phyloP scores from a whole-genome alignment of 345 rosid genomes.

The Ceriops decandra region DNA sequence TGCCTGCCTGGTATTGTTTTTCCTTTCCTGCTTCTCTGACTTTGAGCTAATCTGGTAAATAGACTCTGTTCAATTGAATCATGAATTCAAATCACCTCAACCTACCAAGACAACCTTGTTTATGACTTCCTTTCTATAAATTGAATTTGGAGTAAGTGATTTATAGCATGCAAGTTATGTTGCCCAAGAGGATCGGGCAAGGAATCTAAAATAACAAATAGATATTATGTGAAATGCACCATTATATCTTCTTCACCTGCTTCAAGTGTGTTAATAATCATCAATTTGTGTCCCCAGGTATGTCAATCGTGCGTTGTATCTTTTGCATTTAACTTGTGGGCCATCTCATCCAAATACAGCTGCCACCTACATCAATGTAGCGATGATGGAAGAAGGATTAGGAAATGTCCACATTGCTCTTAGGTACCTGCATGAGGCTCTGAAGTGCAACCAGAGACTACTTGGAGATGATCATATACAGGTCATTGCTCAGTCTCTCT shows the following conservation, averaged over 20 bases:
- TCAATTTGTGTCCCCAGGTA: slow-evolving; percentile 20
- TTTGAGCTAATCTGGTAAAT: too few relatives aligned
- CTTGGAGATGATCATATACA: slow-evolving; percentile 39
- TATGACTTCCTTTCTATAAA: too few relatives aligned
- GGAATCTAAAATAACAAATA: background rate
- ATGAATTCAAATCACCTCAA: too few relatives aligned
- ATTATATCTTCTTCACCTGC: background rate
- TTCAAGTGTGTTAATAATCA: background rate
- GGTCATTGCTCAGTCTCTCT: slow-evolving; percentile 7
- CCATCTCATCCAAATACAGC: slow-evolving; percentile 39
- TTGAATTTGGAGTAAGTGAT: too few relatives aligned
- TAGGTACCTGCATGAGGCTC: slow-evolving; percentile 39
- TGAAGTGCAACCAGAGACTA: slow-evolving; percentile 34
- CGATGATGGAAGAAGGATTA: slow-evolving; percentile 41
- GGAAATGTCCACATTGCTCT: slow-evolving; percentile 37
- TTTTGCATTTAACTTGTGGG: slow-evolving; percentile 35
- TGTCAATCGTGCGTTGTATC: slow-evolving; percentile 34
- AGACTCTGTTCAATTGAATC: too few relatives aligned
- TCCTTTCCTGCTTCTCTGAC: too few relatives aligned
- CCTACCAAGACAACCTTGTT: too few relatives aligned
- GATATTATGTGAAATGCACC: background rate
- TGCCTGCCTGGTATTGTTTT: too few relatives aligned
- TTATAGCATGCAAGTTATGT: background rate
- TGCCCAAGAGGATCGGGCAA: background rate
- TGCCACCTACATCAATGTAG: slow-evolving; percentile 37